Conservation (phyloP, 169 alveolate species). For the Plasmodium relictum region DNA sequence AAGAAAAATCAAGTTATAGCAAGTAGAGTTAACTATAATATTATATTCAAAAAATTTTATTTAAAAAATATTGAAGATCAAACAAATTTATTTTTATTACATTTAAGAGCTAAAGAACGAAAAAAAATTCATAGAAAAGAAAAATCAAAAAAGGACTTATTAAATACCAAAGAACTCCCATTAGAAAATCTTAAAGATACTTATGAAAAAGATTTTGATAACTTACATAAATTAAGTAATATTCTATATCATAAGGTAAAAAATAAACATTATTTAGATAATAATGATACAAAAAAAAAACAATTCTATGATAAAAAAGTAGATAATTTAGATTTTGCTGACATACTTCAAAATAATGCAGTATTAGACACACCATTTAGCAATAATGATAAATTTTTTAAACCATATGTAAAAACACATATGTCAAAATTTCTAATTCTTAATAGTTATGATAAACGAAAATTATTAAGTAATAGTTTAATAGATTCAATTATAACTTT, state of each 20-base stretch:
- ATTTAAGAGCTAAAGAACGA: conserved; percentile 53
- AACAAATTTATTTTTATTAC: conserved; percentile 23
- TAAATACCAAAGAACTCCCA: conserved; percentile 12
- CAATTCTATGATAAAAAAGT: conserved; percentile 7
- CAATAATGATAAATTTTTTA: conserved; percentile 23
- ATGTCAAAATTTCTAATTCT: background rate
- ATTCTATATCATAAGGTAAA: conserved; percentile 2
- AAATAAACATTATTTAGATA: conserved; percentile 15
- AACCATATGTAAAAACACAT: conserved; percentile 19
- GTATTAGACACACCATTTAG: conserved; percentile 11
- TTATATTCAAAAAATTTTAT: conserved; percentile 32
- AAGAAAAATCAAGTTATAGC: conserved; percentile 54
- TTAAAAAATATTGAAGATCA: conserved; percentile 29
- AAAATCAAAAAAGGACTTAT: conserved; percentile 22
- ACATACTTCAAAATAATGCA: background rate
- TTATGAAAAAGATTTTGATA: background rate
- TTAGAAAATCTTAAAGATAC: conserved; percentile 31
- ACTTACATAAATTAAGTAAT: conserved; percentile 30
- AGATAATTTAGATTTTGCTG: conserved; percentile 6
- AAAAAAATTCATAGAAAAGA: conserved; percentile 19
- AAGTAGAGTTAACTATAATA: conserved; percentile 46
- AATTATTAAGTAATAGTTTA: conserved; percentile 62
- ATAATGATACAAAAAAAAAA: conserved; percentile 7
- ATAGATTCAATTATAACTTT: conserved; percentile 57
- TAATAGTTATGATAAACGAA: conserved; percentile 3